These are phyloP conservation scores for Lepiota venenata DNA, from an alignment of 768 basidiomycete genomes.

Conservation along the genomic window DNA sequence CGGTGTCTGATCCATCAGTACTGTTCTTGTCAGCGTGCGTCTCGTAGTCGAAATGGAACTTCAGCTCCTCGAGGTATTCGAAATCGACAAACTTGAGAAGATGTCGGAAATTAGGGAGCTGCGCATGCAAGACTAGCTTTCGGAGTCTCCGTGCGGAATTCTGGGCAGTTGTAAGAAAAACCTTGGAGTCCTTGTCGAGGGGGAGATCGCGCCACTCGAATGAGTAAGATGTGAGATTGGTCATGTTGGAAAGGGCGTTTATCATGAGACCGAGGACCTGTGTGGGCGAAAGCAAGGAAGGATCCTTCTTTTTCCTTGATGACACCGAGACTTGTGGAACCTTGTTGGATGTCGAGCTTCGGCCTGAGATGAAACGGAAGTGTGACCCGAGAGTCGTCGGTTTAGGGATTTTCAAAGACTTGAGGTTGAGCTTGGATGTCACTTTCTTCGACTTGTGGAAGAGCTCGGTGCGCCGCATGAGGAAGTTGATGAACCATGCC, in stretches of 20 bases:
- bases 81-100: background rate
- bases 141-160: background rate
- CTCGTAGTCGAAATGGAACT: slow-evolving; percentile 2
- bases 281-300: background rate
- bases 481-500: slow-evolving; percentile 38
- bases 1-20: too few relatives aligned
- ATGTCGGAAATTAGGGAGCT: background rate
- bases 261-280: slow-evolving; percentile 1
- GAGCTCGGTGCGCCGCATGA: slow-evolving; percentile 16
- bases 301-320: too few relatives aligned
- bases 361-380: too few relatives aligned
- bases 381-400: too few relatives aligned
- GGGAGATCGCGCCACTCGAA: slow-evolving; percentile 5
- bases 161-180: background rate
- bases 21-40: too few relatives aligned
- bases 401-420: too few relatives aligned
- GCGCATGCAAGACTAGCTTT: background rate
- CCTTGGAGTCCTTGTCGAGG: background rate
- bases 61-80: slow-evolving; percentile 2
- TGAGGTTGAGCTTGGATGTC: too few relatives aligned
- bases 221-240: background rate
- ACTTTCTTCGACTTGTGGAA: background rate
- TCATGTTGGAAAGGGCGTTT: background rate
- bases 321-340: too few relatives aligned
- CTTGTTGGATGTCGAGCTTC: too few relatives aligned